phyloP scores from a whole-genome alignment of 1,284 basidiomycete genomes.

The Leccinum holopus region DNA sequence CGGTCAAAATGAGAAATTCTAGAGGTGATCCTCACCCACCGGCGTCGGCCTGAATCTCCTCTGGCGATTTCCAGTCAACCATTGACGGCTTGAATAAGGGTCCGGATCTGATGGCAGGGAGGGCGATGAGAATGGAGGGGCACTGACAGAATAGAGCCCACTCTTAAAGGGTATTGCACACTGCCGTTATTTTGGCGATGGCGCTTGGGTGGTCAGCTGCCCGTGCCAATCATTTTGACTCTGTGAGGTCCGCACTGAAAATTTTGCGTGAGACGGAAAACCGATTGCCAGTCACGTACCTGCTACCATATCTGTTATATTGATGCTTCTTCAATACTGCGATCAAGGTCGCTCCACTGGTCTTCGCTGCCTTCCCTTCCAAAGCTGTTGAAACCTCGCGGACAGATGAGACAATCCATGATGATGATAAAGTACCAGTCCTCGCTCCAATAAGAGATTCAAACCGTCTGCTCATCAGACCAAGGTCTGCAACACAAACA shows the following conservation, averaged over 20 bases:
- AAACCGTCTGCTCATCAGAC: not conserved
- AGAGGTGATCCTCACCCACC: constrained; percentile 33
- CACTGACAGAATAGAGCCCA: not conserved
- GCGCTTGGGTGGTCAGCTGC: constrained; percentile 16
- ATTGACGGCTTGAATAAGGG: constrained; percentile 31
- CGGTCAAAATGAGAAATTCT: constrained; percentile 9
- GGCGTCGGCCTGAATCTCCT: constrained; percentile 50
- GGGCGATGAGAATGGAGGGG: not conserved
- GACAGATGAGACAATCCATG: not conserved
- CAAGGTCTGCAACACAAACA: not conserved
- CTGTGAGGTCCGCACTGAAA: constrained; percentile 4
- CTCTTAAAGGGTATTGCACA: constrained; percentile 18
- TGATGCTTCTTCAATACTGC: constrained; percentile 10
- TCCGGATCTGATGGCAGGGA: not conserved
- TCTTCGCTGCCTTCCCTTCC: not conserved
- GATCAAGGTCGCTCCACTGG: not conserved
- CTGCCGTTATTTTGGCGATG: constrained; percentile 16
- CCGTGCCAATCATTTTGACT: constrained; percentile 11
- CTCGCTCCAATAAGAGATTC: constrained; percentile 4
- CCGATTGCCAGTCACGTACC: constrained; percentile 7
- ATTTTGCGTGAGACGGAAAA: constrained; percentile 11
- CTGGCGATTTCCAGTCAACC: constrained; percentile 58
- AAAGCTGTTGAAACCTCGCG: constrained; percentile 2
- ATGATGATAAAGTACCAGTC: not conserved
- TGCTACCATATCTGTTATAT: constrained; percentile 9